Evolutionary conservation across 345 rosid genomes (phyloP), one percentile per base, ranked within the genome.

Genomic region (Eucalyptus albens): DNA sequence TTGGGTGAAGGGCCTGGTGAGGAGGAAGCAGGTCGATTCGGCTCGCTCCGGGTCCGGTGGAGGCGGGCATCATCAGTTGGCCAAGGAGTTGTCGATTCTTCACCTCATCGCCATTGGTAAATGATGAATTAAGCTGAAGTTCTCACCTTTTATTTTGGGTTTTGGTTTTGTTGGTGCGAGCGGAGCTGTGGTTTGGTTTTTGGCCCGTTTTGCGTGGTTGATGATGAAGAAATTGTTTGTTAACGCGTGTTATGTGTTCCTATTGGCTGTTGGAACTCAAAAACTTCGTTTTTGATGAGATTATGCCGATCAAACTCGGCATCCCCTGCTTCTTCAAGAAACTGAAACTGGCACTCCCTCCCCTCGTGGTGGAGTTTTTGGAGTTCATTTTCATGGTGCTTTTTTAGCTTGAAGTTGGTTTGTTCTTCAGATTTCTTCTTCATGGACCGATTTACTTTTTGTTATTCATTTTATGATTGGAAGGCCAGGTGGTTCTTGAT

Each of bases 21-120:
- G 98, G 93, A 94, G 98, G 90, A 96, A 96, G 91, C 96, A 94
- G 91, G 97, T 96, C 89, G 98, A 96, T 92, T 95, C 96, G 87
- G 94, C 90, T 91, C 90, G 91, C 91, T 82, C 80, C 4, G 87
- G 44, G 37, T 89, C 91, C 14, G 90, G 91, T 81, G 47, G 87
- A 11, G 92, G 91, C 72, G 83, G 83, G 13, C 85, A 77, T 77
- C 95, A 91, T 37, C 94, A 94, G 59, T 93, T 96, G 90, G 97
- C 98, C 87, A 95, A 92, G 93, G 95, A 94, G 90, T 90, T 96
- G 88, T 91, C 97, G 49, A 92, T 89, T 42, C 87, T 95, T 87
- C 96, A 96, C 93, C 96, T 96, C 82, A 94, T 94, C 88, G 96
- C 96, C 88, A 95, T 96, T 91, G 98, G 98, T 96, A 94, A 90